Evolutionary conservation across 2,329 filamentous ascomycete species (phyloP), one percentile per base, ranked within the genome.

Genomic region (Cercospora janseana): DNA sequence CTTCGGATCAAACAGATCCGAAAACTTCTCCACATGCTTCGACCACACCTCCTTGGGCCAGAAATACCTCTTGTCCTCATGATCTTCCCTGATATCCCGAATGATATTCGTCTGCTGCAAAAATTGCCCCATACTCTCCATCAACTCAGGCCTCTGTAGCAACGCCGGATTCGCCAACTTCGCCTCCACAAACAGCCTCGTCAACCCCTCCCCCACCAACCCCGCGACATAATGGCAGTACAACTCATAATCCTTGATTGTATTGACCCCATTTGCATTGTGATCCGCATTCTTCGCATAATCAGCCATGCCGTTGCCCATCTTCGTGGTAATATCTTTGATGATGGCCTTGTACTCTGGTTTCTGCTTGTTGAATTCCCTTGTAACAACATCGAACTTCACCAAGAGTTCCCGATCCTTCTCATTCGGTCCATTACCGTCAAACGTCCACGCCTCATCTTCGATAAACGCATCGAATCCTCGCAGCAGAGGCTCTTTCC

Each of bases 191-290:
- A 98, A 97, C 16, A 98, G 77, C 18, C 87, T 82, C 1, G 93
- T 98, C 55, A 93, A 73, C 34, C 93, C 93, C 70, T 97, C 92
- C 49, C 93, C 93, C 26, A 98, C 93, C n/a, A 98, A 77, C 23
- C 93, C 93, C n/a, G 93, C 93, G 23, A 98, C 93, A 66, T 97
- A 97, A 71, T 95, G 90, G 74, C 93, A 98, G 77, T 98, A 98
- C 47, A 91, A 75, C 73, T 98, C 91, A 70, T 97, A 98, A 62
- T 97, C 91, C 45, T 85, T 79, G 61, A 95, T 74, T 0, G 87
- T 92, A 66, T 89, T 79, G 52, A 97, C 85, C 40, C 89, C 89
- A 52, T 89, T 82, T 58, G 80, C 75, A 31, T 61, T 60, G 70
- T 87, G 80, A 62, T 93, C 88, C 10, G 88, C 85, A 63, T 94